These are phyloP conservation scores for Geranomyces variabilis DNA, from an alignment of 192 early-diverging fungal species.

Conservation along the genomic window DNA sequence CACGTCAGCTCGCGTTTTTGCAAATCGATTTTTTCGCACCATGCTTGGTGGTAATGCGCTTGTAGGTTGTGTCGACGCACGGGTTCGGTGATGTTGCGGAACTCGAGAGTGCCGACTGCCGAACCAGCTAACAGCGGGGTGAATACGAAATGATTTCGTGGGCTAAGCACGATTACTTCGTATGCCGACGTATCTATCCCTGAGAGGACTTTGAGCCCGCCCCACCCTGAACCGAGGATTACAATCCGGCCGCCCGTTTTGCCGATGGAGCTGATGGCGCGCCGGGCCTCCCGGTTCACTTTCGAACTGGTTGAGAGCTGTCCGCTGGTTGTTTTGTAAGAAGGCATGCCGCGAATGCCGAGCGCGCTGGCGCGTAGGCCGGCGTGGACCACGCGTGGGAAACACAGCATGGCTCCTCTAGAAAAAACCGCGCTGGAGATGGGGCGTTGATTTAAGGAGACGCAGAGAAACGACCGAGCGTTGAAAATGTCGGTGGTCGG, in stretches of 20 bases:
- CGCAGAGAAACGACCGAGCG: too few relatives aligned
- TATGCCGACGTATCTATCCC: constrained; percentile 71
- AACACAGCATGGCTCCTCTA: too few relatives aligned
- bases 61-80: constrained; percentile 23
- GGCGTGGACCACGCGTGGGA: too few relatives aligned
- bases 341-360: too few relatives aligned
- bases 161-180: constrained; percentile 79
- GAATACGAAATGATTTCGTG: constrained; percentile 85
- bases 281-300: not conserved
- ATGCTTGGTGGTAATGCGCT: constrained; percentile 48
- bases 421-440: too few relatives aligned
- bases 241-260: constrained; percentile 9
- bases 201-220: constrained; percentile 73
- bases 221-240: constrained; percentile 27
- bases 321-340: too few relatives aligned
- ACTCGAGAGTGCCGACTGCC: constrained; percentile 83
- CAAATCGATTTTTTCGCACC: constrained; percentile 58
- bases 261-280: not conserved
- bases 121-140: constrained; percentile 76
- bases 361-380: too few relatives aligned
- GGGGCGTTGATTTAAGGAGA: too few relatives aligned
- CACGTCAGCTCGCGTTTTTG: constrained; percentile 43
- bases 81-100: constrained; percentile 83
- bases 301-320: too few relatives aligned
- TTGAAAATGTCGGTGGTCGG: too few relatives aligned